Base-by-base conservation (phyloP, 2,329 filamentous ascomycete species). In the Chaetomium strumarium region DNA sequence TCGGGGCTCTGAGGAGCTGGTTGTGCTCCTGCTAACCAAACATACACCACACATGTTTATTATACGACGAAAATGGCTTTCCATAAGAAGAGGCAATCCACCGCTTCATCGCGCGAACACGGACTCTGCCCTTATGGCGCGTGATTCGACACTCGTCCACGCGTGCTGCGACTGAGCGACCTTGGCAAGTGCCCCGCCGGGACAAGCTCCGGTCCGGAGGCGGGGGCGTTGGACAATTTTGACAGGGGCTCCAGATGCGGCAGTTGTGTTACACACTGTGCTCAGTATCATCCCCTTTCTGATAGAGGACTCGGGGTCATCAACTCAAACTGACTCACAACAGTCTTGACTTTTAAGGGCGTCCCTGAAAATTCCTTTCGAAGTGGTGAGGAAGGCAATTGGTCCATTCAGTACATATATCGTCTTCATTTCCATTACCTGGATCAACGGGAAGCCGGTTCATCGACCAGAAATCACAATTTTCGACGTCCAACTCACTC, bases 151-250 rank as follows among this genome's bases (percentile, higher is more conserved):
- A n/a, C n/a, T n/a, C n/a, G n/a, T n/a, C n/a, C n/a, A n/a, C n/a
- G 13, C 41, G 3, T 20, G 20, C 14, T 24, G 19, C 46, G 5
- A 17, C 24, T 40, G 19, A 2, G 17, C n/a, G n/a, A n/a, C n/a
- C 12, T 16, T 10, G 37, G 13, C 38, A 42, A 37, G 33, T 37
- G 20, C 48, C 40, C 16, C 34, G 9, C 36, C 17, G 19, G 51
- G 38, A 29, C 33, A 48, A 44, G 34, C 39, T 51, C 53, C 53
- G 53, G 36, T 45, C 51, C 52, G 48, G 52, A 55, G 53, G 44
- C 47, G 48, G 45, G 44, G 49, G 37, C 52, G 29, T 48, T n/a
- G n/a, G n/a, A n/a, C n/a, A n/a, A n/a, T n/a, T n/a, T n/a, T n/a
- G n/a, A n/a, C n/a, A n/a, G n/a, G n/a, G n/a, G n/a, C n/a, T n/a